phyloP scores from a whole-genome alignment of 2,329 filamentous ascomycete genomes.

The Chalara sp. region DNA sequence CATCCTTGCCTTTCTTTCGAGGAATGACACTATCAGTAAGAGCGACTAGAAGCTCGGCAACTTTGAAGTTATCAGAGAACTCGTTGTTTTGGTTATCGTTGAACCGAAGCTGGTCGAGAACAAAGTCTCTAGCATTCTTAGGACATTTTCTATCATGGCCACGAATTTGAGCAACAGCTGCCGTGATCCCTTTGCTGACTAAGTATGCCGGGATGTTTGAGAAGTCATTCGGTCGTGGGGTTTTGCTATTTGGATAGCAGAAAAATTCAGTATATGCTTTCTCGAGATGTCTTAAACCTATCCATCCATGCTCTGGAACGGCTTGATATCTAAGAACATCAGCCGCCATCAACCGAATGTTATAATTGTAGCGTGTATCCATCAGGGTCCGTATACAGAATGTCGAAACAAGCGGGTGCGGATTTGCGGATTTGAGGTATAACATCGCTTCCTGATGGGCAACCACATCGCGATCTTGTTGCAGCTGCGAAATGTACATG shows the following conservation, averaged over 20 bases:
- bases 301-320: slow-evolving; percentile 61
- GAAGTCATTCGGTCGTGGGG: slow-evolving; percentile 87
- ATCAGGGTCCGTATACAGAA: slow-evolving; percentile 85
- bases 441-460: slow-evolving; percentile 76
- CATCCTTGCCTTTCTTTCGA: slow-evolving; percentile 28
- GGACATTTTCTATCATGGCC: slow-evolving; percentile 72
- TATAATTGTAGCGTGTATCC: slow-evolving; percentile 88
- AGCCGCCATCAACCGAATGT: slow-evolving; percentile 81
- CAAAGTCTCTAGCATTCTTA: slow-evolving; percentile 69
- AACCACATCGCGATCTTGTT: slow-evolving; percentile 94
- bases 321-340: slow-evolving; percentile 72
- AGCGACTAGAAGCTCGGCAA: slow-evolving; percentile 68
- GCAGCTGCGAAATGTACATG: slow-evolving; percentile 96
- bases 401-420: slow-evolving; percentile 78
- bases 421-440: slow-evolving; percentile 58
- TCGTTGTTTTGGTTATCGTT: slow-evolving; percentile 92
- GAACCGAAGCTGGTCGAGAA: slow-evolving; percentile 82
- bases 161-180: slow-evolving; percentile 72
- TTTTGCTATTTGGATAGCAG: slow-evolving; percentile 70
- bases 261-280: slow-evolving; percentile 85
- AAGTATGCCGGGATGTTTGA: slow-evolving; percentile 78
- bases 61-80: slow-evolving; percentile 84
- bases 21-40: slow-evolving; percentile 53
- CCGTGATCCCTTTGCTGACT: slow-evolving; percentile 76
- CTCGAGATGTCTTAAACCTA: slow-evolving; percentile 77